These are phyloP conservation scores for Leishmania arabica DNA, from an alignment of 208 protist species.

Conservation along the genomic window DNA sequence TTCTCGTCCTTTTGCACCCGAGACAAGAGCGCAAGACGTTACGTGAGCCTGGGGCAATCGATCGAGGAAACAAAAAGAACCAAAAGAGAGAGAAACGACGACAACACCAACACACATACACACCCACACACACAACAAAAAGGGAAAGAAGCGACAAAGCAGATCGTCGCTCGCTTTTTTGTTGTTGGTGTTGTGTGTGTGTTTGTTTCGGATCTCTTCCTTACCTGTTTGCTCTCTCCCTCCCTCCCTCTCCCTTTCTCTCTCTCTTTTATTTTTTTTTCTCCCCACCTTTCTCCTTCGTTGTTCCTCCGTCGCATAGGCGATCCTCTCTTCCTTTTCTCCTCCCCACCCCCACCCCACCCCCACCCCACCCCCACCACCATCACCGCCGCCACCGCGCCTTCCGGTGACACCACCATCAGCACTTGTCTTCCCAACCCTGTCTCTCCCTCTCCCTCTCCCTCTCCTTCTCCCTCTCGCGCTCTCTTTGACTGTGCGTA, in stretches of 20 bases:
- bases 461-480: background rate
- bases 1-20: background rate
- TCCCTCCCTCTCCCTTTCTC: background rate
- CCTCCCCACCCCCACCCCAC: background rate
- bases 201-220: background rate
- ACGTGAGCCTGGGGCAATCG: background rate
- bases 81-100: no score
- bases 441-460: constrained; percentile 2
- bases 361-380: no score
- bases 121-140: background rate
- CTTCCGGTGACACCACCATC: background rate
- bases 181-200: background rate
- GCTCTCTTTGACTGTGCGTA: background rate
- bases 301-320: background rate
- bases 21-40: background rate
- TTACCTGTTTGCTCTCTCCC: background rate
- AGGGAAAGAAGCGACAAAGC: background rate
- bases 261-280: constrained; percentile 6
- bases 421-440: background rate
- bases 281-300: constrained; percentile 7
- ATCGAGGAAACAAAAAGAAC: no score
- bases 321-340: background rate
- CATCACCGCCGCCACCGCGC: background rate
- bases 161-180: background rate
- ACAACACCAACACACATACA: no score